Evolutionary conservation across 306 rosid genomes (phyloP).

Genomic region (Alnus rubra): DNA sequence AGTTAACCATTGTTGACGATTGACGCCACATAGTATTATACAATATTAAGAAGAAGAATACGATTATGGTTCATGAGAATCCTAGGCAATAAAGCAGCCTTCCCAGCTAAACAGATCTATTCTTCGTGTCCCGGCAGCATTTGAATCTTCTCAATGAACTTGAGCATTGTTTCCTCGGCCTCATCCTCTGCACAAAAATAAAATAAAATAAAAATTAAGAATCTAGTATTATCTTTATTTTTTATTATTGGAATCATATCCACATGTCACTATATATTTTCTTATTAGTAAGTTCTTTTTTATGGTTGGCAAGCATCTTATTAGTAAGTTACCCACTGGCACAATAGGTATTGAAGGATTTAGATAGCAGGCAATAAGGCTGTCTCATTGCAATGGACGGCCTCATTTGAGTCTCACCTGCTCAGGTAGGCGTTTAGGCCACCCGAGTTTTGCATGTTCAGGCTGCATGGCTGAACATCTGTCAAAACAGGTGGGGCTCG

Average conservation of each 20-base stretch:
- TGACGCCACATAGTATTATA: neutral
- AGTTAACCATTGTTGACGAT: neutral
- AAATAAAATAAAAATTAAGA: neutral
- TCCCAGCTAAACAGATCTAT: neutral
- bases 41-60: neutral
- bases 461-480: too few species aligned
- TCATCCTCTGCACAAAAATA: constrained; percentile 34
- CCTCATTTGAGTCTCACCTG: too few species aligned
- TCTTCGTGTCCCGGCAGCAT: neutral
- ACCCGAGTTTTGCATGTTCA: too few species aligned
- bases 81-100: neutral
- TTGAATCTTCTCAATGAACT: constrained; percentile 36
- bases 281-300: too few species aligned
- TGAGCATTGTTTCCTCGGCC: constrained; percentile 31
- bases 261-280: neutral
- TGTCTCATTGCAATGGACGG: neutral
- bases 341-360: neutral
- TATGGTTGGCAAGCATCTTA: too few species aligned
- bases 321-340: too few species aligned
- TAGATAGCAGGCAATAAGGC: neutral
- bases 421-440: too few species aligned
- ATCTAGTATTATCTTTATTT: neutral
- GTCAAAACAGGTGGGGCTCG: too few species aligned
- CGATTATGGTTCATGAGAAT: neutral
- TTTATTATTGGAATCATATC: neutral